Evolutionary conservation across 1,284 basidiomycete genomes (phyloP).

Genomic region (Filobasidium uniguttulatum): DNA sequence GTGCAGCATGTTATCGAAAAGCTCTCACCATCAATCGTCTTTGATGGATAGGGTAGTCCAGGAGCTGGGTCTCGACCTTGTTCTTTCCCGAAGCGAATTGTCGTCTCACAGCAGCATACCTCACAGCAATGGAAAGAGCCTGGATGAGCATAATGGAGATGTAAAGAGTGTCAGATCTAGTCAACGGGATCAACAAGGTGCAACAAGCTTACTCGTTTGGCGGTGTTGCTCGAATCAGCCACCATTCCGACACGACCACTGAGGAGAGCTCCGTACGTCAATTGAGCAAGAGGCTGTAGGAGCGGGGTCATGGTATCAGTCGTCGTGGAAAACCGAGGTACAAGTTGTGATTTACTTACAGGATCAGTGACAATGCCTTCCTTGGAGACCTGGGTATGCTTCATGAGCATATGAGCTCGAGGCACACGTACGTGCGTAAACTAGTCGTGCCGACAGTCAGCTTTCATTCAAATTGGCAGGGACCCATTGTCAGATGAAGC

Average conservation of each 20-base stretch:
- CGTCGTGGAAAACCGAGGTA: not conserved
- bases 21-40: constrained; percentile 38
- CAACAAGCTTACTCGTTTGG: constrained; percentile 40
- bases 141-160: not conserved
- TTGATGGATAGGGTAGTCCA: constrained; percentile 49
- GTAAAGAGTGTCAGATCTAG: too few species aligned
- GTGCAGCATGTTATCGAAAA: too few species aligned
- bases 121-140: constrained; percentile 43
- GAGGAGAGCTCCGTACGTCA: constrained; percentile 47
- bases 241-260: constrained; percentile 45
- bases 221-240: constrained; percentile 42
- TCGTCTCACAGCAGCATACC: constrained; percentile 45
- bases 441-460: constrained; percentile 17
- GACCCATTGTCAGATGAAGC: not conserved
- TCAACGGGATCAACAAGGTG: not conserved
- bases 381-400: constrained; percentile 44
- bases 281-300: constrained; percentile 41
- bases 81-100: constrained; percentile 42
- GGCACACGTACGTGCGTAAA: constrained; percentile 47
- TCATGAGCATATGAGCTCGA: constrained; percentile 46
- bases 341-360: constrained; percentile 14
- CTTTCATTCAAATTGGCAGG: not conserved
- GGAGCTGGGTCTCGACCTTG: constrained; percentile 42
- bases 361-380: constrained; percentile 37
- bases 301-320: constrained; percentile 23